phyloP scores from a whole-genome alignment of 305 asterid species.

The Rubia peregrina region DNA sequence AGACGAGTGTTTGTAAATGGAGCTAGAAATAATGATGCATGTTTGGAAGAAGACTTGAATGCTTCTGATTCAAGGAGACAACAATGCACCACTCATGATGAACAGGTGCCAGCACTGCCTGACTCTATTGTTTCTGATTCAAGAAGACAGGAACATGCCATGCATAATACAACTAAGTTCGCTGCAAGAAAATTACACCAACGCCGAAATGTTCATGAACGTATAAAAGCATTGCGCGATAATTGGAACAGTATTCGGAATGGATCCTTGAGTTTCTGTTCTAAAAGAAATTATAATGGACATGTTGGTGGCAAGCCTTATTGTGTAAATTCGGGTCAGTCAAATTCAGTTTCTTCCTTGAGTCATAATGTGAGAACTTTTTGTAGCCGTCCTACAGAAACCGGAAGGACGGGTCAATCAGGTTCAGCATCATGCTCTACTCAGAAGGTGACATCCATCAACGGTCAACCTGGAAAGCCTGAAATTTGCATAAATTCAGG shows the following conservation, averaged over 20 bases:
- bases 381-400: conserved; percentile 9
- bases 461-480: conserved; percentile 9
- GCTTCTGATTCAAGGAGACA: conserved; percentile 22
- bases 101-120: not conserved
- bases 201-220: conserved; percentile 47
- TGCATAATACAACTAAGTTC: conserved; percentile 18
- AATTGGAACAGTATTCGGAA: conserved; percentile 47
- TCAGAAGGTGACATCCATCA: conserved; percentile 14
- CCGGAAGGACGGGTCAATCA: conserved; percentile 15
- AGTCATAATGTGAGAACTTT: conserved; percentile 25
- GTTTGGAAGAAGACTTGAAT: conserved; percentile 10
- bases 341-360: conserved; percentile 18
- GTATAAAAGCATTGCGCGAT: conserved; percentile 44
- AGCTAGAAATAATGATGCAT: conserved; percentile 18
- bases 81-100: no score
- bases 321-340: conserved; percentile 17
- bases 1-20: conserved; percentile 16
- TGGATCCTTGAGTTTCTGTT: conserved; percentile 45
- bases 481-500: conserved; percentile 14
- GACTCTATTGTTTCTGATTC: conserved; percentile 15
- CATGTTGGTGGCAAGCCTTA: conserved; percentile 10
- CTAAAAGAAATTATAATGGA: conserved; percentile 21
- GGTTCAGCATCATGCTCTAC: conserved; percentile 4
- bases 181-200: conserved; percentile 43
- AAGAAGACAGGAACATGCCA: conserved; percentile 18